Percentiles rank a stretch among this genome's conserved stretches.
phyloP scores from a whole-genome alignment of 306 rosid genomes.

The Quercus robur region DNA sequence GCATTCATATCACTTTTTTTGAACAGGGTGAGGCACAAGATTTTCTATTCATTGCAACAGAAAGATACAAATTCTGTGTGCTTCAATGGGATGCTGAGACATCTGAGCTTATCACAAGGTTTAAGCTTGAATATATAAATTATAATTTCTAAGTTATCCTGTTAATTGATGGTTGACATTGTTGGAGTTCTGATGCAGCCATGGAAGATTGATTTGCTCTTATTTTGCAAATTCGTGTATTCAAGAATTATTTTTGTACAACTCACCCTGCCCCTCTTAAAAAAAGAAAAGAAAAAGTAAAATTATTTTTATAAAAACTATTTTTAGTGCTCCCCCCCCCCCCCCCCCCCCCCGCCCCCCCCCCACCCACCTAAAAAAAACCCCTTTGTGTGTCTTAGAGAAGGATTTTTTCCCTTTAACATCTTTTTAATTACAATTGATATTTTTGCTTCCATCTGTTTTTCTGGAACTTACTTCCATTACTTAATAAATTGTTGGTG shows the following conservation, averaged over 20 bases:
- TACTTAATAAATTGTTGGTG: neutral
- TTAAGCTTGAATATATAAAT: neutral
- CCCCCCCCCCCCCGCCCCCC: too few relatives aligned
- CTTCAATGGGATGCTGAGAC: conserved; percentile 92
- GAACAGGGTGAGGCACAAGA: conserved; percentile 92
- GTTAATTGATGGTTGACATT: neutral
- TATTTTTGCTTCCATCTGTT: neutral
- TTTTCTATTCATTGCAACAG: conserved; percentile 88
- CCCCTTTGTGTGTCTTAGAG: too few relatives aligned
- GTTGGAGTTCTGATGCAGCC: neutral
- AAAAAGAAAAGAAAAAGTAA: too few relatives aligned
- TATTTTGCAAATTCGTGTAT: too few relatives aligned
- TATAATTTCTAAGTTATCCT: neutral
- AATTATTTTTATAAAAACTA: neutral
- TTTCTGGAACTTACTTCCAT: neutral
- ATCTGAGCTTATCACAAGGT: conserved; percentile 83
- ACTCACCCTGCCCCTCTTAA: too few relatives aligned
- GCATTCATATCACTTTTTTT: neutral
- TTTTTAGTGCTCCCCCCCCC: neutral
- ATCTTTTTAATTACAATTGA: neutral
- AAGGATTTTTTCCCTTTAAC: too few relatives aligned
- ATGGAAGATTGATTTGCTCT: too few relatives aligned
- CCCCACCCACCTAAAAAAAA: accelerated
- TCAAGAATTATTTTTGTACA: neutral
- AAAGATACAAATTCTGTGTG: conserved; percentile 96